Conservation (phyloP, 306 rosid species). For the Vigna trinervia region DNA sequence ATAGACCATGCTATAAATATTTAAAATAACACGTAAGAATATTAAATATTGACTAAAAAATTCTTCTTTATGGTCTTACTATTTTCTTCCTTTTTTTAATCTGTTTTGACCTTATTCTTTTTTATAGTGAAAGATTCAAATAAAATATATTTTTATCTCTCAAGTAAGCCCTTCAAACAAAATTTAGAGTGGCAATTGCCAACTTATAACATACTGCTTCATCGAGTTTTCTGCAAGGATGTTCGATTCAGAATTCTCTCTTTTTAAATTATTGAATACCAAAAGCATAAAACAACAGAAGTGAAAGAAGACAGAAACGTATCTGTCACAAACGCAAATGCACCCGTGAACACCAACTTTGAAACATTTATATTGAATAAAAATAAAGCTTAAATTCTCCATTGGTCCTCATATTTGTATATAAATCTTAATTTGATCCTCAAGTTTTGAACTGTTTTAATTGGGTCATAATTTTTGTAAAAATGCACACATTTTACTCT, state of each 20-base stretch:
- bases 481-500: no score
- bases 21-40: not conserved
- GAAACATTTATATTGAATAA: no score
- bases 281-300: not conserved
- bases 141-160: not conserved
- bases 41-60: no score
- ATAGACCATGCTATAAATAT: not conserved
- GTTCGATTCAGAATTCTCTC: not conserved
- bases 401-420: no score
- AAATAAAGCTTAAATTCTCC: no score
- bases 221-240: not conserved
- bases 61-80: not conserved
- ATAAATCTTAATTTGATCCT: no score
- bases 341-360: not conserved
- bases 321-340: conserved; percentile 12
- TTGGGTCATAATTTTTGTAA: no score
- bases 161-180: not conserved
- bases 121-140: not conserved
- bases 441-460: no score
- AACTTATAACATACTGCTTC: not conserved
- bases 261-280: not conserved
- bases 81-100: not conserved
- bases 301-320: not conserved
- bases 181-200: not conserved
- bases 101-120: not conserved